Evolutionary conservation across 2,329 filamentous ascomycete genomes (phyloP).

Genomic region (Fusarium sp.): DNA sequence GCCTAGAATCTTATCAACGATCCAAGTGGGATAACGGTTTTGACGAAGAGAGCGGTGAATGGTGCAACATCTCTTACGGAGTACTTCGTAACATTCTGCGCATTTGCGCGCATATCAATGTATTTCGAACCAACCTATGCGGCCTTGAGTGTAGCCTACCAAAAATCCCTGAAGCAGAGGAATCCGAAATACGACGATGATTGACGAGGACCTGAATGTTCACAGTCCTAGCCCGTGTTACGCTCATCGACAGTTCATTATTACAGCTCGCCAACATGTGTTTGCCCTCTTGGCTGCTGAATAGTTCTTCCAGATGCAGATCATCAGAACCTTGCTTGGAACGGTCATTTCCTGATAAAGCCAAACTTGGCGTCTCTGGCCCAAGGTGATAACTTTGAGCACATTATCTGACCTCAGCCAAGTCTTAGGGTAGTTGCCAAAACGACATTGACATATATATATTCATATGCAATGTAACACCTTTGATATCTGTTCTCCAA

Average conservation of each 20-base stretch:
- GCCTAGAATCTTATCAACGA: constrained; percentile 8
- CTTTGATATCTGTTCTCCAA: not conserved
- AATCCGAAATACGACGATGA: constrained; percentile 3
- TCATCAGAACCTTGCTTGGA: not conserved
- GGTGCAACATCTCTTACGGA: not conserved
- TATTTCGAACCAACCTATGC: not conserved
- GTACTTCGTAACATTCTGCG: constrained; percentile 3
- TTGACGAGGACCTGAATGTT: not conserved
- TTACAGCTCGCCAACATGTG: not conserved
- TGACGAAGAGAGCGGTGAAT: constrained; percentile 21
- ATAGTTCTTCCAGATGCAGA: not conserved
- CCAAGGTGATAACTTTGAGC: not conserved
- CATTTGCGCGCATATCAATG: constrained; percentile 5
- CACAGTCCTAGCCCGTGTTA: constrained; percentile 1
- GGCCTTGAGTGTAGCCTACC: not conserved
- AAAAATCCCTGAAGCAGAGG: not conserved
- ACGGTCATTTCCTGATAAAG: not conserved
- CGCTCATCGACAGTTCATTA: not conserved
- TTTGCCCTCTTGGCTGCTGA: not conserved
- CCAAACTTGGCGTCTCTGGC: not conserved
- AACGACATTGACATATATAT: constrained; percentile 3
- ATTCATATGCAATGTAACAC: not conserved
- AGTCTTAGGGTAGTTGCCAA: not conserved
- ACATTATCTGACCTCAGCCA: not conserved
- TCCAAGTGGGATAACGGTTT: not conserved